phyloP scores from a whole-genome alignment of 305 asterid species.

The Solanum hybrid region DNA sequence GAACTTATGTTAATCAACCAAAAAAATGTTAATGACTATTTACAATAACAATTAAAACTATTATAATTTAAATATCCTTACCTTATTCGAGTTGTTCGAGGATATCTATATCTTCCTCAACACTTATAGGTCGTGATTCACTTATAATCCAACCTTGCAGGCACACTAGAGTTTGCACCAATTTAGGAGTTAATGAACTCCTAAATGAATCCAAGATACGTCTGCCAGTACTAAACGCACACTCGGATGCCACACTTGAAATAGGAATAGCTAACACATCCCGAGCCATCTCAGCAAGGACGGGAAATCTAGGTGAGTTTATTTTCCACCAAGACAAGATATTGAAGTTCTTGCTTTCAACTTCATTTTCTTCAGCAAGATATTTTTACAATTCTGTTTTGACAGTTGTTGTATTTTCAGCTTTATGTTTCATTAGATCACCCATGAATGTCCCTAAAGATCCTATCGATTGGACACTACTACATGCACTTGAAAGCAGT shows the following conservation, averaged over 20 bases:
- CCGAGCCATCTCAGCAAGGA: background rate
- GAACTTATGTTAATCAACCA: too few relatives aligned
- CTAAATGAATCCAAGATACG: background rate
- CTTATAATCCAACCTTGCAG: too few relatives aligned
- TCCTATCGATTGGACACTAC: background rate
- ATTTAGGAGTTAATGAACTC: background rate
- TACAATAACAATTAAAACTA: too few relatives aligned
- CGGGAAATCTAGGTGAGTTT: background rate
- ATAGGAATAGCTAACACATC: background rate
- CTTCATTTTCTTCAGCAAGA: background rate
- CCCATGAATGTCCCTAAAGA: too few relatives aligned
- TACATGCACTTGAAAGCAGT: background rate
- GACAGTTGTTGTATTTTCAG: too few relatives aligned
- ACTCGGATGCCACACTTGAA: too few relatives aligned
- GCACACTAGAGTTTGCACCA: background rate
- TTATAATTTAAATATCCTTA: background rate
- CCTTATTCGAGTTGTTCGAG: background rate
- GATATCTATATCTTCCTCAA: too few relatives aligned
- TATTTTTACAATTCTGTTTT: too few relatives aligned
- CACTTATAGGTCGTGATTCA: too few relatives aligned
- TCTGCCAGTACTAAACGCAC: background rate
- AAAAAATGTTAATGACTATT: background rate
- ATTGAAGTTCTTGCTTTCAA: background rate
- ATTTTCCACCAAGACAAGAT: background rate
- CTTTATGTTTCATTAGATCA: too few relatives aligned